These are phyloP conservation scores for Ceratocystis lukuohia DNA, from an alignment of 2,329 filamentous ascomycete genomes.

Conservation along the genomic window DNA sequence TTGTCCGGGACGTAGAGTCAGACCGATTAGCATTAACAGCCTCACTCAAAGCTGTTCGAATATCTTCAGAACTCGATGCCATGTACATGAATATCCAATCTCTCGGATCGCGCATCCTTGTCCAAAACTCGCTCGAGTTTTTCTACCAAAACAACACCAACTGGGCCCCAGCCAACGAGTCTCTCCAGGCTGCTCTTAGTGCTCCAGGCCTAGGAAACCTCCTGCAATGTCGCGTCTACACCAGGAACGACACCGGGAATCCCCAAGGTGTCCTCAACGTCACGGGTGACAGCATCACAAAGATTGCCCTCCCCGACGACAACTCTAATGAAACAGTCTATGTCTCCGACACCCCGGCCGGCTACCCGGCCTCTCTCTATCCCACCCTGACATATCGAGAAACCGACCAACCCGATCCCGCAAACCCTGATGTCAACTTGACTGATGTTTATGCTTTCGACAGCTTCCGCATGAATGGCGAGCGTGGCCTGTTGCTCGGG, in stretches of 20 bases:
- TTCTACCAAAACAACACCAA: conserved; percentile 49
- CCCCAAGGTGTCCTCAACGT: conserved; percentile 47
- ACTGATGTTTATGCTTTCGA: conserved; percentile 27
- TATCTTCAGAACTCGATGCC: conserved; percentile 65
- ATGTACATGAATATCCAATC: conserved; percentile 62
- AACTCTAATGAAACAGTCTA: conserved; percentile 44
- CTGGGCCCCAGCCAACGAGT: conserved; percentile 47
- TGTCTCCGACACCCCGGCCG: conserved; percentile 49
- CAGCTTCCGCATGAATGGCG: conserved; percentile 38
- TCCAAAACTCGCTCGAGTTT: conserved; percentile 39
- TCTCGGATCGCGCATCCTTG: conserved; percentile 52
- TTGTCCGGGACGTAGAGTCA: conserved; percentile 39
- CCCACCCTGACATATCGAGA: conserved; percentile 60
- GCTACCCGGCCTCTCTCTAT: conserved; percentile 60
- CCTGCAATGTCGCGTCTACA: conserved; percentile 61
- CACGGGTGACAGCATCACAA: conserved; percentile 37
- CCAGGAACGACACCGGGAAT: conserved; percentile 49
- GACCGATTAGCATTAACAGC: conserved; percentile 63
- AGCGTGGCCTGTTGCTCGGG: conserved; percentile 56
- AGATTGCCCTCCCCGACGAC: conserved; percentile 48
- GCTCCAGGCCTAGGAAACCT: conserved; percentile 44
- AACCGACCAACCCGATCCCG: conserved; percentile 31
- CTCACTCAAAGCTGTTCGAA: conserved; percentile 71
- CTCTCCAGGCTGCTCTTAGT: conserved; percentile 58
- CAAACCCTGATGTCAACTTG: conserved; percentile 29